Conservation (phyloP, 345 rosid species). For the Lagerstroemia speciosa region DNA sequence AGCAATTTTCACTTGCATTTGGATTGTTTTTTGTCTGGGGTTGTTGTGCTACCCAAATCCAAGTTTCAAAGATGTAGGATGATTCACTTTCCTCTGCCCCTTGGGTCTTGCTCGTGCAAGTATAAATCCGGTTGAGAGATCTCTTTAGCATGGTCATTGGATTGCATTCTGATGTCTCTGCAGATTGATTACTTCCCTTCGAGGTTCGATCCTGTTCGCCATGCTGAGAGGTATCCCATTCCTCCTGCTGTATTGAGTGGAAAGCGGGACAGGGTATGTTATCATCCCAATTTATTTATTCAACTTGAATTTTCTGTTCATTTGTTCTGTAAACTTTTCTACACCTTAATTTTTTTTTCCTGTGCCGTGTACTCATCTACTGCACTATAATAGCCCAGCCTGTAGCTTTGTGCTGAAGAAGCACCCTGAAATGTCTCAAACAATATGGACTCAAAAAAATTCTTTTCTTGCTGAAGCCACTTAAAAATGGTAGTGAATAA, state of each 20-base stretch:
- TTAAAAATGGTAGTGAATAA: background rate
- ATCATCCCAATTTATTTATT: background rate
- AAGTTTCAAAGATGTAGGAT: background rate
- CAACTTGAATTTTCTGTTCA: background rate
- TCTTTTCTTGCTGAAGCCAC: background rate
- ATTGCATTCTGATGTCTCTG: background rate
- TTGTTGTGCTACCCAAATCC: background rate
- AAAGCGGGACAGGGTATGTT: slow-evolving; percentile 68
- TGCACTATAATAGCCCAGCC: background rate
- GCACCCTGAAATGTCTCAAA: background rate
- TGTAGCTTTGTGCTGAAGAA: background rate
- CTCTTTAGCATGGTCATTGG: background rate
- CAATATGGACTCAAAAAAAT: background rate
- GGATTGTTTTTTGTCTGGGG: background rate
- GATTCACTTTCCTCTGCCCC: background rate
- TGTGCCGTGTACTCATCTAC: background rate
- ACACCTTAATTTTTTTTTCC: background rate
- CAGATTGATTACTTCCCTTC: slow-evolving; percentile 91
- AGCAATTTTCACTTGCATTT: background rate
- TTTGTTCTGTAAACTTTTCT: background rate
- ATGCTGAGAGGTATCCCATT: slow-evolving; percentile 55
- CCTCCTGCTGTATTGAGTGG: slow-evolving; percentile 48
- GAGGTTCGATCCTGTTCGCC: slow-evolving; percentile 62
- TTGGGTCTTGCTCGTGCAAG: background rate
- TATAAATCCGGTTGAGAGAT: background rate